phyloP scores from a whole-genome alignment of 2,329 filamentous ascomycete genomes.

The Corniculantispora saksenae region DNA sequence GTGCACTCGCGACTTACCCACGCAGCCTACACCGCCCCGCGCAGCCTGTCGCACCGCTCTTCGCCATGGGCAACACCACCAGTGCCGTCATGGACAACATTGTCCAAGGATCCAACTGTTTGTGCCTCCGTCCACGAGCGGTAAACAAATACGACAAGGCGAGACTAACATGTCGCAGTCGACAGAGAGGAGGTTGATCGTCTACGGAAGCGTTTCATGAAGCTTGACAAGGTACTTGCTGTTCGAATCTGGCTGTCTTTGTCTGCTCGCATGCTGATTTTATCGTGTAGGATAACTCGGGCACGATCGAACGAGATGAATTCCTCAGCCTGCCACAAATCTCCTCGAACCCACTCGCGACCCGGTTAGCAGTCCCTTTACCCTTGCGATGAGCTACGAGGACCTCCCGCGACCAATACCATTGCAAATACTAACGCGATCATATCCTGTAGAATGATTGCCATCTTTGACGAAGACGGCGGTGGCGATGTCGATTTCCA shows the following conservation, averaged over 20 bases:
- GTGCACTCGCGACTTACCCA: background rate
- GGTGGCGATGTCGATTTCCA: constrained; percentile 98
- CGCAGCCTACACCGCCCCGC: background rate
- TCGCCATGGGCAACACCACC: constrained; percentile 66
- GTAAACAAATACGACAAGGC: too few relatives aligned
- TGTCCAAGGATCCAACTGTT: constrained; percentile 95
- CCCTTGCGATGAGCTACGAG: too few relatives aligned
- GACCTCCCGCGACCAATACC: too few relatives aligned
- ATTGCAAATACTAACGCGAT: background rate
- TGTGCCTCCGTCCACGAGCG: constrained; percentile 22
- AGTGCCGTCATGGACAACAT: constrained; percentile 88
- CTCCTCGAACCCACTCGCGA: constrained; percentile 94
- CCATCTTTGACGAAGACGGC: constrained; percentile 98
- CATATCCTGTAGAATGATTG: constrained; percentile 75
- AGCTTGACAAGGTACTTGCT: constrained; percentile 81
- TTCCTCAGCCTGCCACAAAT: constrained; percentile 97
- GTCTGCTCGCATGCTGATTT: constrained; percentile 1
- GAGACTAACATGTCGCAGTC: constrained; percentile 55
- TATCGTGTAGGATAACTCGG: constrained; percentile 78
- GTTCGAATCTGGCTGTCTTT: background rate
- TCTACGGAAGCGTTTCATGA: constrained; percentile 97
- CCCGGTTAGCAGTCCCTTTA: constrained; percentile 60
- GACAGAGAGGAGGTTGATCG: constrained; percentile 96
- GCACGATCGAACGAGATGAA: constrained; percentile 97
- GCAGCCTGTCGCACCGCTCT: background rate